A percentile compares a stretch with the other conserved stretches of the same genome.
These are phyloP conservation scores for Bacterosira constricta DNA, from an alignment of 108 stramenopile species.

Conservation along the genomic window DNA sequence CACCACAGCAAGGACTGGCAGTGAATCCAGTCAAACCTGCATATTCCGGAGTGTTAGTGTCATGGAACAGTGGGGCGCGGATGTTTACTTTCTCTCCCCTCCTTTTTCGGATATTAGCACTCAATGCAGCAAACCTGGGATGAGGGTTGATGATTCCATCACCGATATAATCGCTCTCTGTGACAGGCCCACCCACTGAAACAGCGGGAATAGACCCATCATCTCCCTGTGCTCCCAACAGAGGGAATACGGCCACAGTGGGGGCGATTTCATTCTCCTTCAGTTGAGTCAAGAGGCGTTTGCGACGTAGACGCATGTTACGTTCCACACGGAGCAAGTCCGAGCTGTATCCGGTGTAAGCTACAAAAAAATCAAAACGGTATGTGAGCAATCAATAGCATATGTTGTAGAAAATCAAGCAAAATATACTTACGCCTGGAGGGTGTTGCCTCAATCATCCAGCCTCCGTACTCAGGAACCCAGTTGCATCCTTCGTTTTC, in stretches of 20 bases:
- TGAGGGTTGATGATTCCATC: slow-evolving; percentile 98
- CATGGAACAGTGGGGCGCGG: slow-evolving; percentile 93
- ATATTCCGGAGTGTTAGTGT: slow-evolving; percentile 92
- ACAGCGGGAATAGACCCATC: slow-evolving; percentile 81
- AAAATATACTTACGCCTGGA: slow-evolving; percentile 50
- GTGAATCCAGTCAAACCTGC: slow-evolving; percentile 37
- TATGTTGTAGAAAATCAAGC: not conserved
- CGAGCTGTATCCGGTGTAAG: slow-evolving; percentile 87
- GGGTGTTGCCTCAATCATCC: slow-evolving; percentile 99
- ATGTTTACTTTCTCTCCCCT: slow-evolving; percentile 94
- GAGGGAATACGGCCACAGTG: slow-evolving; percentile 87
- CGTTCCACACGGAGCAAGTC: slow-evolving; percentile 97
- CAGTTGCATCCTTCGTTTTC: slow-evolving; percentile 88
- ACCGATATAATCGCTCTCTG: slow-evolving; percentile 91
- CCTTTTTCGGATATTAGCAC: slow-evolving; percentile 94
- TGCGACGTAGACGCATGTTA: slow-evolving; percentile 97
- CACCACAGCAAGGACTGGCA: slow-evolving; percentile 27
- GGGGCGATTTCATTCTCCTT: slow-evolving; percentile 92
- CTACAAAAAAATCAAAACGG: not conserved
- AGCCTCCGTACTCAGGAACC: slow-evolving; percentile 97
- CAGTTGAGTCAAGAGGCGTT: slow-evolving; percentile 87
- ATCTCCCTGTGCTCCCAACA: slow-evolving; percentile 82
- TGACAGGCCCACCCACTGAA: slow-evolving; percentile 82
- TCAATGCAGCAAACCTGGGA: slow-evolving; percentile 96
- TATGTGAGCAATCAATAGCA: too few species aligned